Evolutionary conservation across 805 yeast genomes (phyloP).

Genomic region (Metahyphopichia silvanorum): DNA sequence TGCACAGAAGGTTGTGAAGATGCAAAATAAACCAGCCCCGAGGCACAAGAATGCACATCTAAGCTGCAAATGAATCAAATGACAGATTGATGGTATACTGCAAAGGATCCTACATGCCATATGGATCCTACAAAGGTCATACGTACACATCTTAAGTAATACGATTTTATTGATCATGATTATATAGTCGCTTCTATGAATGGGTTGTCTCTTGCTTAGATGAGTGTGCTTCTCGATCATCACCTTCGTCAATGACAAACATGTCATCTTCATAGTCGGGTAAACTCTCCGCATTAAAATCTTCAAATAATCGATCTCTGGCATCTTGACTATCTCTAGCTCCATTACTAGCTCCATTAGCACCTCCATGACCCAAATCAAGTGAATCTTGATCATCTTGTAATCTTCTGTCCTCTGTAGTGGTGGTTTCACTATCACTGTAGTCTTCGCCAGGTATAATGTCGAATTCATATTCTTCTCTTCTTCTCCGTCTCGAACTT

Average conservation of each 20-base stretch:
- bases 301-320: slow-evolving; percentile 39
- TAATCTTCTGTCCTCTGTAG: slow-evolving; percentile 7
- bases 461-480: slow-evolving; percentile 74
- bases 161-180: too few species aligned
- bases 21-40: too few species aligned
- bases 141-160: too few species aligned
- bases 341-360: slow-evolving; percentile 7
- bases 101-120: too few species aligned
- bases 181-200: too few species aligned
- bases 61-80: too few species aligned
- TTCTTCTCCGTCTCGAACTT: slow-evolving; percentile 51
- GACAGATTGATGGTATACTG: too few species aligned
- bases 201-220: too few species aligned
- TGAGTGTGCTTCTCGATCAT: slow-evolving; percentile 23
- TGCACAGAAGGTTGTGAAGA: too few species aligned
- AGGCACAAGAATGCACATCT: too few species aligned
- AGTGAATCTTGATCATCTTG: slow-evolving; percentile 25
- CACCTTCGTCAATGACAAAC: slow-evolving; percentile 40
- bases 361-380: slow-evolving; percentile 27
- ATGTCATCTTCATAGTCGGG: slow-evolving; percentile 36
- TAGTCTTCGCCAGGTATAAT: slow-evolving; percentile 67
- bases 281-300: slow-evolving; percentile 34
- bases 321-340: slow-evolving; percentile 28
- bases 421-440: slow-evolving; percentile 36
- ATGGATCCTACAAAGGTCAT: too few species aligned